These are phyloP conservation scores for Fusarium veterinarium DNA, from an alignment of 2,329 filamentous ascomycete species.

Conservation along the genomic window DNA sequence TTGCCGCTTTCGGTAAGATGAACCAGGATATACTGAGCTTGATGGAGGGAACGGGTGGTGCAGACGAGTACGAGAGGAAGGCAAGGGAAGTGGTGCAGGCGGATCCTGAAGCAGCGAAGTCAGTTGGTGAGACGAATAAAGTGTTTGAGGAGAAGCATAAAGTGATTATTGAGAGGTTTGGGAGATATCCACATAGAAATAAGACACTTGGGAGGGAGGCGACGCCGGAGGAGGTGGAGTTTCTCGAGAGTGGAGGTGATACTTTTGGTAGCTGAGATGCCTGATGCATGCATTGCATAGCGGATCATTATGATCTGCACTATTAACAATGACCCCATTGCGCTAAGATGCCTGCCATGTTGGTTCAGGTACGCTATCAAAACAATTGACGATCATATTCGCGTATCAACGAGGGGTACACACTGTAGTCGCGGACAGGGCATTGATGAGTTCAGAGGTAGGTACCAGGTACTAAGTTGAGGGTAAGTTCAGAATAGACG, in stretches of 20 bases:
- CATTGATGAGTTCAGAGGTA: background rate
- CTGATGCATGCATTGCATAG: background rate
- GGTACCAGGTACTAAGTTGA: too few relatives aligned
- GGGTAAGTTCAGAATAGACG: background rate
- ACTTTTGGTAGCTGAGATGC: conserved; percentile 47
- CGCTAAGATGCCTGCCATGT: background rate
- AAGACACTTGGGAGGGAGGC: conserved; percentile 58
- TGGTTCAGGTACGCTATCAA: background rate
- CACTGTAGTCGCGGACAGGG: too few relatives aligned
- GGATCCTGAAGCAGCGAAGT: conserved; percentile 42
- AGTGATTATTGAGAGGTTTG: conserved; percentile 64
- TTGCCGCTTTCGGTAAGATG: conserved; percentile 48
- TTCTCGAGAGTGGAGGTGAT: conserved; percentile 58
- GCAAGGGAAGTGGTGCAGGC: conserved; percentile 45
- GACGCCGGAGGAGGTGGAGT: conserved; percentile 62
- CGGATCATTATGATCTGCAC: background rate
- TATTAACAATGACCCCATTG: background rate
- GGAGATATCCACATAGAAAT: conserved; percentile 70
- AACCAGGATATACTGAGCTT: conserved; percentile 49
- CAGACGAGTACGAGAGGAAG: conserved; percentile 41
- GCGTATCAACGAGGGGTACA: background rate
- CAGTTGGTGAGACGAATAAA: conserved; percentile 37
- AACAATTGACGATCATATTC: background rate
- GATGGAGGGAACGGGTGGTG: conserved; percentile 38
- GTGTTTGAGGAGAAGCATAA: conserved; percentile 59